phyloP scores from a whole-genome alignment of 176 grass and related monocot species.

The Canna indica region DNA sequence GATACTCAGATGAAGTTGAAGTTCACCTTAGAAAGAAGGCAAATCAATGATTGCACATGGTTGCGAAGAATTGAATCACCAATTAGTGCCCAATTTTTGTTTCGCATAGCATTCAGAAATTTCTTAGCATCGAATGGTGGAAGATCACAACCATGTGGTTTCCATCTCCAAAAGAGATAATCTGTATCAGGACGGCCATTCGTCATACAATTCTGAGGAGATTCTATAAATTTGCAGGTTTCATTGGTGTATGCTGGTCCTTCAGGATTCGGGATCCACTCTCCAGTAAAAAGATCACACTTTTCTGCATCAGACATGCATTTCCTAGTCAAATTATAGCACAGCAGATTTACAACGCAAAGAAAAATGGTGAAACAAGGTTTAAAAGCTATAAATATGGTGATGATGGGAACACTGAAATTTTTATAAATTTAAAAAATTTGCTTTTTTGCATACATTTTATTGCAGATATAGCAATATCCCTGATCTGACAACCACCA shows the following conservation, averaged over 20 bases:
- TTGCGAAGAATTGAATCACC: conserved; percentile 94
- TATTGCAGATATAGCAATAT: background rate
- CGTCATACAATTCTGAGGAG: conserved; percentile 75
- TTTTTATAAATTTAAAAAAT: background rate
- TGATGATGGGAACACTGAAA: too few relatives aligned
- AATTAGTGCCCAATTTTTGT: conserved; percentile 70
- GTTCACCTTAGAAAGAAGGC: conserved; percentile 74
- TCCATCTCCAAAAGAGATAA: conserved; percentile 92
- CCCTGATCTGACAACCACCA: background rate
- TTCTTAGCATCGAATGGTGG: conserved; percentile 40
- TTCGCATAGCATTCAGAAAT: conserved; percentile 56
- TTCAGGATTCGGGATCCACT: conserved; percentile 48
- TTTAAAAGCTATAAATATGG: background rate
- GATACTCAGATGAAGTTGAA: background rate
- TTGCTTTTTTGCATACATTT: background rate
- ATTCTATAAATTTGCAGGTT: conserved; percentile 79
- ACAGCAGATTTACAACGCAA: background rate
- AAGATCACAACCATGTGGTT: conserved; percentile 59
- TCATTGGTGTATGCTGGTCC: conserved; percentile 67
- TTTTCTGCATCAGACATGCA: conserved; percentile 30
- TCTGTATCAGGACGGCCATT: conserved; percentile 69
- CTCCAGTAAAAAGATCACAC: conserved; percentile 66
- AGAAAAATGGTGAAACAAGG: background rate
- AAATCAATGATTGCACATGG: conserved; percentile 82
- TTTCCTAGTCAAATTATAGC: conserved; percentile 8